These are phyloP conservation scores for Simplicillium sp. DNA, from an alignment of 2,329 filamentous ascomycete genomes.

Conservation along the genomic window DNA sequence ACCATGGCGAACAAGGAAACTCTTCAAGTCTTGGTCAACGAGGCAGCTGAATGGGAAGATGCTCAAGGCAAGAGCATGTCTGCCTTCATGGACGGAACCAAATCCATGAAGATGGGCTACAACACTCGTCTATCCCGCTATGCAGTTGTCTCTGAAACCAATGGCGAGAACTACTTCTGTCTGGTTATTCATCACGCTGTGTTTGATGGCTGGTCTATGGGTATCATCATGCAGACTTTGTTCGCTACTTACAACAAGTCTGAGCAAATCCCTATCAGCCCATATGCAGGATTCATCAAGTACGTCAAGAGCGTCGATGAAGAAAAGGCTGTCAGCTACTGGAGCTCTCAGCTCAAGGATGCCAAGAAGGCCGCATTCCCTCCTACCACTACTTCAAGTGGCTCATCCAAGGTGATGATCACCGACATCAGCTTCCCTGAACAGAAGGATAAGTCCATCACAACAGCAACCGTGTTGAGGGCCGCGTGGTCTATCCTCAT, in stretches of 20 bases:
- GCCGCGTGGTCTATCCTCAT: slow-evolving; percentile 44
- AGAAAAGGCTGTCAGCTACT: slow-evolving; percentile 2
- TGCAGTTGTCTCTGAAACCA: neutral
- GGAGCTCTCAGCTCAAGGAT: slow-evolving; percentile 4
- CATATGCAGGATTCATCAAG: neutral
- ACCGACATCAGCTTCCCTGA: neutral
- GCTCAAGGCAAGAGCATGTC: neutral
- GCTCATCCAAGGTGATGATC: neutral
- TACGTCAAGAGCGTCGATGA: slow-evolving; percentile 5
- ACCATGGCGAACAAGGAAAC: slow-evolving; percentile 4
- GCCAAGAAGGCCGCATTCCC: slow-evolving; percentile 4
- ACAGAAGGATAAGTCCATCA: slow-evolving; percentile 28
- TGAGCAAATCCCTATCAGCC: neutral
- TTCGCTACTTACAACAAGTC: neutral
- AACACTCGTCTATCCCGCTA: neutral
- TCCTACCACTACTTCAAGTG: neutral
- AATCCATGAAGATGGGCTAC: neutral
- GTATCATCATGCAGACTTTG: slow-evolving; percentile 2
- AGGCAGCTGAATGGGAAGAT: slow-evolving; percentile 3
- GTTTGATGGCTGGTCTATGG: slow-evolving; percentile 11
- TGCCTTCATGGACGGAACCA: neutral
- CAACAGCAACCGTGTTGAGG: slow-evolving; percentile 38
- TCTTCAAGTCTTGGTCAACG: slow-evolving; percentile 5
- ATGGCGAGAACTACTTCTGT: neutral
- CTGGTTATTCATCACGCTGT: slow-evolving; percentile 10